A percentile compares a stretch with the other conserved stretches of the same genome.
Evolutionary conservation across 1,284 basidiomycete species (phyloP).

Genomic region (Heterobasidion annosum): DNA sequence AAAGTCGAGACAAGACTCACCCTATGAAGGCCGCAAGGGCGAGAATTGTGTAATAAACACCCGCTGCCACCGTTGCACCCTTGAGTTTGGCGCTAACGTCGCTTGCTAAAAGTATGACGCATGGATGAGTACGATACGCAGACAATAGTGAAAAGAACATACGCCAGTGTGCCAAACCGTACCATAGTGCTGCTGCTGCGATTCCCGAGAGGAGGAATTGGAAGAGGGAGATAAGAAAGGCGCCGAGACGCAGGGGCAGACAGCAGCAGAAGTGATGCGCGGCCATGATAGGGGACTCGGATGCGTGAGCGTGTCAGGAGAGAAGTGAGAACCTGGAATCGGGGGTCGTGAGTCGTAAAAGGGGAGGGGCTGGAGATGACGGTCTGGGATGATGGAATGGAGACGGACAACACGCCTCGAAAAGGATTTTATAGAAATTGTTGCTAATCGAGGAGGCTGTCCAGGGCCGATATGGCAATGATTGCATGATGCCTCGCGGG

Average conservation of each 20-base stretch:
- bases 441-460: background rate
- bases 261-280: conserved; percentile 10
- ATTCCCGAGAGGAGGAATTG: conserved; percentile 8
- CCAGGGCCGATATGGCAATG: background rate
- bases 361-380: background rate
- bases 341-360: background rate
- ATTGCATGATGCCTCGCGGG: background rate
- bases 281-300: conserved; percentile 3
- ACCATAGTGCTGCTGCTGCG: conserved; percentile 8
- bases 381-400: background rate
- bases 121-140: background rate
- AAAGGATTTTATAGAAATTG: background rate
- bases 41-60: conserved; percentile 5
- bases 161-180: conserved; percentile 5
- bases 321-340: background rate
- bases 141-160: background rate
- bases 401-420: background rate
- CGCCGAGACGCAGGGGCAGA: conserved; percentile 12
- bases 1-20: conserved; percentile 1
- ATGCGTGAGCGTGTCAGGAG: background rate
- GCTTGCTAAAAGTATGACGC: conserved; percentile 1
- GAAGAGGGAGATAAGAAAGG: conserved; percentile 10
- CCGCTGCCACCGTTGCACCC: background rate
- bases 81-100: conserved; percentile 3
- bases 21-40: conserved; percentile 8